Evolutionary conservation across 441 rosid genomes (phyloP), one percentile per base, ranked within the genome.

Genomic region (Pelargonium australe): DNA sequence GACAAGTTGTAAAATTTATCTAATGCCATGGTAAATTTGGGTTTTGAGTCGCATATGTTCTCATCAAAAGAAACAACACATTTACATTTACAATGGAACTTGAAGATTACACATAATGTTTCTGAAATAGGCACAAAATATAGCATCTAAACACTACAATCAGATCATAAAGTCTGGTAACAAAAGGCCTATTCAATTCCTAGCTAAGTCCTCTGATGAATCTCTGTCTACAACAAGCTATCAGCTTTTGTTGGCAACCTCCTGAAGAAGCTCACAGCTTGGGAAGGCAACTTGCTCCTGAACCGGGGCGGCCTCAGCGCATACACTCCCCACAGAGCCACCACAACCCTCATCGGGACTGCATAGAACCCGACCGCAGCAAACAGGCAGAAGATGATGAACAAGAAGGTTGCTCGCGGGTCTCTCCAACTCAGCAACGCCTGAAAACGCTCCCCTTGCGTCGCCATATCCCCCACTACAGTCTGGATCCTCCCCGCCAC

Each of bases 381-480:
- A 68, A 86, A 63, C 65, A 91, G 82, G 72, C 95, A 86, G 78
- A 92, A 92, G 66, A 79, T 70, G 23, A 89, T 77, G 68, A 88
- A 89, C 71, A 91, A 75, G 31, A 89, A 82, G 49, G 95, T 89
- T 13, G 94, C 97, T 80, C 96, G 86, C 0, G 92, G 95, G 79
- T 91, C 97, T 72, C 95, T 72, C 96, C 97, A 91, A 83, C 96
- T 87, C 40, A 91, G 82, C 51, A 89, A 76, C 6, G 89, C 78
- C 64, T 83, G 83, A 13, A 89, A 77, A 65, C 97, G 79, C 77
- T 91, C 92, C 68, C 96, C 96, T 69, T 89, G 96, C 1, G 90
- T 88, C 0, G 95, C 96, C 28, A 91, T 71, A 81, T 91, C 97
- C 0, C 95, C 96, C 1, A 25, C 31, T 2, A 25, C 31, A 25